phyloP scores from a whole-genome alignment of 805 yeast species.

The Torulaspora indica region DNA sequence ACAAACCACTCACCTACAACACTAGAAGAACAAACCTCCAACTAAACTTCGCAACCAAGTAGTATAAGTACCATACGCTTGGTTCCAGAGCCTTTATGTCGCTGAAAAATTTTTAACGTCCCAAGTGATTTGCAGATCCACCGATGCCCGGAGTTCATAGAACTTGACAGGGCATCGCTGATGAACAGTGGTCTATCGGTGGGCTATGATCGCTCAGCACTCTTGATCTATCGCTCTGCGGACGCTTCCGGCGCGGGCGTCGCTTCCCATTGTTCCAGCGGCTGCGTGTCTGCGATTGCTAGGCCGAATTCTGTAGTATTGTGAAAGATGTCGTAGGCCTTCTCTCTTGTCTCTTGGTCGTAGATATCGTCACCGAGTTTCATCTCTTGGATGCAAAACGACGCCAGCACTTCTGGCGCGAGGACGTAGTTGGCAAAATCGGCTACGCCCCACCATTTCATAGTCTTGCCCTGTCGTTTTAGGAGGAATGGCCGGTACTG shows the following conservation, averaged over 20 bases:
- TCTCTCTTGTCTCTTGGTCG: slow-evolving; percentile 30
- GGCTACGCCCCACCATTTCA: slow-evolving; percentile 57
- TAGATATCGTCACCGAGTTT: slow-evolving; percentile 16
- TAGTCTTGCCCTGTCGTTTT: slow-evolving; percentile 39
- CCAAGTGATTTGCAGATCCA: background rate
- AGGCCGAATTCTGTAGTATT: slow-evolving; percentile 48
- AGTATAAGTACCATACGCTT: too few relatives aligned
- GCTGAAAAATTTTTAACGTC: slow-evolving; percentile 6
- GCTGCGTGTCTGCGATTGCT: slow-evolving; percentile 28
- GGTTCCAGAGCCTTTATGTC: background rate
- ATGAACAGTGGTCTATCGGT: too few relatives aligned
- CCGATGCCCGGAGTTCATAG: background rate
- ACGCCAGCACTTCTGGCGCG: slow-evolving; percentile 56
- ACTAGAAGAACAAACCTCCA: background rate
- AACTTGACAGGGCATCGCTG: too few relatives aligned
- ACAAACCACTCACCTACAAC: background rate
- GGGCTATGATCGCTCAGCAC: too few relatives aligned
- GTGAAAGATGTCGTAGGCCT: slow-evolving; percentile 46
- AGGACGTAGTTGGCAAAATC: slow-evolving; percentile 55
- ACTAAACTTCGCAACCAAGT: too few relatives aligned
- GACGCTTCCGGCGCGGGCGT: too few relatives aligned
- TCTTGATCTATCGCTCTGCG: too few relatives aligned
- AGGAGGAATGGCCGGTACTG: slow-evolving; percentile 34
- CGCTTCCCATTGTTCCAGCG: slow-evolving; percentile 30
- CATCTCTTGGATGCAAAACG: slow-evolving; percentile 48